phyloP scores from a whole-genome alignment of 495 filamentous ascomycete species.

The Evernia prunastri region DNA sequence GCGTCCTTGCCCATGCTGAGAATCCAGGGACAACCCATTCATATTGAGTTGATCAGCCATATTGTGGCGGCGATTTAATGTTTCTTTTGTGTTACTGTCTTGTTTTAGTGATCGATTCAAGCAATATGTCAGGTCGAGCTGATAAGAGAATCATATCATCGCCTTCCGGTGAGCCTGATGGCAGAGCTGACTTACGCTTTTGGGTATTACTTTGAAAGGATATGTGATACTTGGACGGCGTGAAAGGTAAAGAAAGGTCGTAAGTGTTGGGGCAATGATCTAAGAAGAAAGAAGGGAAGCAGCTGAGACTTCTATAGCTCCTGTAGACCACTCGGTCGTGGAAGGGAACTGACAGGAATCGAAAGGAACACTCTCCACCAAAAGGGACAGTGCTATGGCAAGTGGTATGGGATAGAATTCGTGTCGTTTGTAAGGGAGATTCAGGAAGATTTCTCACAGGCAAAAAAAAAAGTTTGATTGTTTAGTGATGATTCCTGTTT shows the following conservation, averaged over 20 bases:
- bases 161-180: neutral
- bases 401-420: neutral
- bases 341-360: neutral
- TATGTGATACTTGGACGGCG: neutral
- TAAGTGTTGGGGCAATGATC: neutral
- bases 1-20: conserved; percentile 61
- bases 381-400: conserved; percentile 14
- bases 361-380: conserved; percentile 17
- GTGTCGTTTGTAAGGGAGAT: neutral
- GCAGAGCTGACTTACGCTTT: conserved; percentile 1
- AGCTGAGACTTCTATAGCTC: conserved; percentile 6
- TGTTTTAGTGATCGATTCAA: neutral
- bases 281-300: conserved; percentile 5
- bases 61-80: conserved; percentile 26
- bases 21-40: conserved; percentile 72
- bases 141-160: conserved; percentile 6
- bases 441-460: conserved; percentile 9
- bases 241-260: neutral
- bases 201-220: neutral
- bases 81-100: neutral
- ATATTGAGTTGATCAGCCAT: conserved; percentile 98
- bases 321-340: neutral
- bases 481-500: conserved; percentile 2
- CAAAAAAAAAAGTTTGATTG: conserved; percentile 20
- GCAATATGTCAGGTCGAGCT: conserved; percentile 1